Base-by-base conservation (phyloP, 371 early-diverging fungal species). In the Dichotomocladium elegans region DNA sequence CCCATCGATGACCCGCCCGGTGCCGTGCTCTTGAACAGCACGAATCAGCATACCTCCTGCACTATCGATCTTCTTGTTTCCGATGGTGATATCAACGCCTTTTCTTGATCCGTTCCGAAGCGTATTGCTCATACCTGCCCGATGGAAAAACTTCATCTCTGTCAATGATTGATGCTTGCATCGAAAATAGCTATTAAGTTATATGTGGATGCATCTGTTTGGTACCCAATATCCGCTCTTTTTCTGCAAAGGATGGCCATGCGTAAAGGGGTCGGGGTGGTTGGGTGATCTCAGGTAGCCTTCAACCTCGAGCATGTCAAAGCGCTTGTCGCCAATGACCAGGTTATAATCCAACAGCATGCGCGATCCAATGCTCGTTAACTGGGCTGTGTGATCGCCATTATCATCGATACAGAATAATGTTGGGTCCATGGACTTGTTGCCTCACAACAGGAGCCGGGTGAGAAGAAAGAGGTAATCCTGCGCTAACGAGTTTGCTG, bases 1-100 rank as follows among this genome's bases (percentile, higher is more conserved):
- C 2, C 77, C 77, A 53, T 77, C 74, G 22, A 73, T 61, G n/a
- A 77, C 27, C 19, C 21, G 34, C 3, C 57, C 58, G 5, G 57
- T 61, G 3, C 26, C 27, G 6, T 60, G 47, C 31, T 71, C 51
- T 19, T 58, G 42, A 17, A 77, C 60, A 14, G 69, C 57, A 24
- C 77, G 66, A 29, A 77, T 69, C 19, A 77, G 53, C 50, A 77
- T 58, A n/a, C 77, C 77, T 26, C 77, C 77, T 27, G 66, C 61
- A 47, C 62, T 64, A 14, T 59, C 57, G 21, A 30, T 21, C 6
- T 58, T 41, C 8, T 26, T 19, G 34, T 57, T 58, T 1, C 71
- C 71, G 30, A 53, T 26, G 8, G 74, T 77, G 35, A 77, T 62
- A 57, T 77, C 77, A n/a, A 77, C 40, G 12, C 77, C 77, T 50